Evolutionary conservation across 1,284 basidiomycete genomes (phyloP), one percentile per base, ranked within the genome.

Genomic region (Violaceomyces palustris): DNA sequence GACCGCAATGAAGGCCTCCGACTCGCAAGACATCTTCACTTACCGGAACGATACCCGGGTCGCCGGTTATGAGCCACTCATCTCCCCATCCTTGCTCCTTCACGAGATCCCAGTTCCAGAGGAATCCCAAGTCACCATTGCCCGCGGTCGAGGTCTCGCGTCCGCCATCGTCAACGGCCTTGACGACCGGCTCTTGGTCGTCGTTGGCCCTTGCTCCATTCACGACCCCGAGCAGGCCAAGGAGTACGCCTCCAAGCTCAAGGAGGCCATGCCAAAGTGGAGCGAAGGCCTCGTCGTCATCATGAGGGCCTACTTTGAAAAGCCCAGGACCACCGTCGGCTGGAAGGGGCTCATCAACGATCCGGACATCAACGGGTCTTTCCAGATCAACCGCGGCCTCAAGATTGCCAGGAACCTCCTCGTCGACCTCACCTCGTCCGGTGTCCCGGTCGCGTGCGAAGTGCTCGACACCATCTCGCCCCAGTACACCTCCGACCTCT

Each of bases 301-400:
- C 74, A 97, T 97, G 93, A 82, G 93, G 30, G 85, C 89, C 54
- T 97, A 97, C 82, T 96, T 97, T 45, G 75, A 77, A 48, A 75
- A 70, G 83, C 88, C 88, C 0, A 81, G 88, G 40, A 91, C 88
- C 15, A 91, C 88, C 2, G 75, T 77, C 42, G 77, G 76, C 47
- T 77, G 77, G 88, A 92, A 92, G 75, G 88, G 88, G 26, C 67
- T 77, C 22, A 76, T 77, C 69, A 73, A 73, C 50, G 69, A 93
- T 76, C 91, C 90, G 2, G 85, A 90, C 72, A 86, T 96, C 74
- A 86, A 94, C 73, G 88, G 88, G 45, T 83, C 87, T 42, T 98
- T 87, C 85, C 82, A 91, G 72, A 98, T 98, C 76, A 98, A 98
- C 82, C 88, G 90, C 72, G 93, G 93, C 19, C 60, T 72, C 37